phyloP scores from a whole-genome alignment of 108 stramenopile genomes.

The Bacterosira constricta region DNA sequence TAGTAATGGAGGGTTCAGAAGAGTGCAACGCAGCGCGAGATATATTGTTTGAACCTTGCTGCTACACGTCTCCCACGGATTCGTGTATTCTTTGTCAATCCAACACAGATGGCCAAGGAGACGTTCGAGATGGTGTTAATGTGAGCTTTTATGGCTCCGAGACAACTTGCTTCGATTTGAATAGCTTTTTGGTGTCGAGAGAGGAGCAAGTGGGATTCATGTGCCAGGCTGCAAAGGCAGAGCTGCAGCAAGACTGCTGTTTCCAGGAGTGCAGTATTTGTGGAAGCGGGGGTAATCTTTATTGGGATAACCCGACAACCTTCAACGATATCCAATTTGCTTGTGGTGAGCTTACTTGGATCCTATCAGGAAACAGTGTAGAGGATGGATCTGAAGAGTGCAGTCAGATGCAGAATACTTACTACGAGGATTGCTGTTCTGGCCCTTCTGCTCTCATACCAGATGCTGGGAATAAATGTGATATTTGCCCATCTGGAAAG shows the following conservation, averaged over 20 bases:
- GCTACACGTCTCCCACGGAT: slow-evolving; percentile 31
- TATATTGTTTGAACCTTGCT: slow-evolving; percentile 42
- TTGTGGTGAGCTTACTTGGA: slow-evolving; percentile 48
- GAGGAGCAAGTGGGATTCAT: slow-evolving; percentile 50
- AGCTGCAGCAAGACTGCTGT: slow-evolving; percentile 43
- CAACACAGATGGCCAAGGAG: slow-evolving; percentile 17
- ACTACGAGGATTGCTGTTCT: slow-evolving; percentile 44
- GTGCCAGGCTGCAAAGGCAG: slow-evolving; percentile 52
- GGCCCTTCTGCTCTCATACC: slow-evolving; percentile 39
- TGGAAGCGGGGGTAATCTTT: slow-evolving; percentile 17
- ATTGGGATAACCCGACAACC: slow-evolving; percentile 47
- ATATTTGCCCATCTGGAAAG: slow-evolving; percentile 47
- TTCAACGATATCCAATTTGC: slow-evolving; percentile 45
- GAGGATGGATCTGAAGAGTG: slow-evolving; percentile 44
- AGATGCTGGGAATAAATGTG: slow-evolving; percentile 43
- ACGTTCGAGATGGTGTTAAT: slow-evolving; percentile 27
- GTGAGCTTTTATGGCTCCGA: slow-evolving; percentile 43
- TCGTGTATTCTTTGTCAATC: slow-evolving; percentile 30
- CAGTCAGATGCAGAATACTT: slow-evolving; percentile 26
- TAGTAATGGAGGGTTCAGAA: slow-evolving; percentile 37
- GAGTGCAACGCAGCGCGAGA: slow-evolving; percentile 31
- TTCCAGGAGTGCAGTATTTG: slow-evolving; percentile 42
- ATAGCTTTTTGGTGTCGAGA: slow-evolving; percentile 50
- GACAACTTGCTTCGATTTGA: slow-evolving; percentile 44
- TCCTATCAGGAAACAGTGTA: slow-evolving; percentile 31